Evolutionary conservation across 2,329 filamentous ascomycete genomes (phyloP).

Genomic region (Colletotrichum sp.): DNA sequence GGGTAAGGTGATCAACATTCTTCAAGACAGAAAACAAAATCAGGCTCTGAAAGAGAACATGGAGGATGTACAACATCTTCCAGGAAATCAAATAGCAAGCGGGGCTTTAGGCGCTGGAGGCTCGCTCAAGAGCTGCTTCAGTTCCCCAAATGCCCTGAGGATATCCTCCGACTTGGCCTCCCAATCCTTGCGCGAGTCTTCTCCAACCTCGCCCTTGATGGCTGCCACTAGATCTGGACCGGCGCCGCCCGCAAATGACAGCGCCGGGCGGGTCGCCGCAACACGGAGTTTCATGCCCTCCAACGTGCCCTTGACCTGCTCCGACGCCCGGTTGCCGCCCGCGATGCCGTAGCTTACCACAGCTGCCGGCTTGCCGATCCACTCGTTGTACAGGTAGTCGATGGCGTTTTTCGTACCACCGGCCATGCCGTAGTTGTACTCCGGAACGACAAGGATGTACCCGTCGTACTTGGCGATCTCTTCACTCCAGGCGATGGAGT

Average conservation of each 20-base stretch:
- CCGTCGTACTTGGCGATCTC: conserved; percentile 45
- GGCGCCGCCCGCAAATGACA: conserved; percentile 29
- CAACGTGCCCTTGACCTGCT: conserved; percentile 27
- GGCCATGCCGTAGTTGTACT: conserved; percentile 62
- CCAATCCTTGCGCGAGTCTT: conserved; percentile 27
- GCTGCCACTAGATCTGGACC: conserved; percentile 24
- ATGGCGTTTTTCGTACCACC: conserved; percentile 65
- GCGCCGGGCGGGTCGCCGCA: conserved; percentile 31
- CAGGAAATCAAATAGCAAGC: not conserved
- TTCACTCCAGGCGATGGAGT: conserved; percentile 48
- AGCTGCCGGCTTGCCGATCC: conserved; percentile 57
- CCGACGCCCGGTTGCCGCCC: conserved; percentile 39
- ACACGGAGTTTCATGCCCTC: conserved; percentile 33
- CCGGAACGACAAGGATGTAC: conserved; percentile 50
- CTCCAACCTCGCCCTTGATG: conserved; percentile 26
- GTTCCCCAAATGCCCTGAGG: conserved; percentile 27
- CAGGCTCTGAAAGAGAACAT: not conserved
- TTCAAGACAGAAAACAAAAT: not conserved
- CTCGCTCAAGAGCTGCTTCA: conserved; percentile 28
- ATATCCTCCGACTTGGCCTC: conserved; percentile 20
- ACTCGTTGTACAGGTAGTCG: conserved; percentile 65
- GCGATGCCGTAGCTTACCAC: conserved; percentile 60
- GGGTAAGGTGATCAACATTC: not conserved
- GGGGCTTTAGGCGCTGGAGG: not conserved
- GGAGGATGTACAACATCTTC: not conserved